phyloP scores from a whole-genome alignment of 768 basidiomycete genomes.

The Pluteus cervinus region DNA sequence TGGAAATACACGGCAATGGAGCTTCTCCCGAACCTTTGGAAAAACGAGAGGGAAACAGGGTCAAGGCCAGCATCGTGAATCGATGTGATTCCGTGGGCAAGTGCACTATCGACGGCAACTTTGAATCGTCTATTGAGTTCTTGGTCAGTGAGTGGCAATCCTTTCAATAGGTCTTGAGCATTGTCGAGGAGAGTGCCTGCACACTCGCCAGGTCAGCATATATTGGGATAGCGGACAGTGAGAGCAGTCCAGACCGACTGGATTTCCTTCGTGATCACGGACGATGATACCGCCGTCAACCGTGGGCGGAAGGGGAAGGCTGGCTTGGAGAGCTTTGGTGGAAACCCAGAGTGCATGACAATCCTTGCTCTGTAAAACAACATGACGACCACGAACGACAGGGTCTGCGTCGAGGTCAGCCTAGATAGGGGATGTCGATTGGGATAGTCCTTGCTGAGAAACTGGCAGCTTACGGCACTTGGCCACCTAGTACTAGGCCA shows the following conservation, averaged over 20 bases:
- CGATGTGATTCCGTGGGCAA: conserved; percentile 68
- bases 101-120: conserved; percentile 59
- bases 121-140: conserved; percentile 59
- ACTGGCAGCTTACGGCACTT: conserved; percentile 46
- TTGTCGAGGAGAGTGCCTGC: conserved; percentile 79
- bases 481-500: conserved; percentile 63
- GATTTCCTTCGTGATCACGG: conserved; percentile 55
- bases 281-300: conserved; percentile 82
- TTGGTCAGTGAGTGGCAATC: conserved; percentile 56
- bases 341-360: conserved; percentile 90
- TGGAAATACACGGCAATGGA: neutral
- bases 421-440: too few relatives aligned
- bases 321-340: conserved; percentile 45
- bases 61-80: conserved; percentile 83
- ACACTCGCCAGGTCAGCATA: conserved; percentile 5
- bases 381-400: conserved; percentile 58
- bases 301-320: conserved; percentile 56
- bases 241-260: conserved; percentile 52
- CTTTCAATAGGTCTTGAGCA: conserved; percentile 68
- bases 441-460: too few relatives aligned
- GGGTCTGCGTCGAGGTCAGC: conserved; percentile 68
- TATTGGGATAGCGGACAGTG: conserved; percentile 2
- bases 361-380: conserved; percentile 81
- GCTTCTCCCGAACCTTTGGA: conserved; percentile 50
- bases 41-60: conserved; percentile 68